Conservation (phyloP, 768 basidiomycete genomes). For the Clavulina sp. region DNA sequence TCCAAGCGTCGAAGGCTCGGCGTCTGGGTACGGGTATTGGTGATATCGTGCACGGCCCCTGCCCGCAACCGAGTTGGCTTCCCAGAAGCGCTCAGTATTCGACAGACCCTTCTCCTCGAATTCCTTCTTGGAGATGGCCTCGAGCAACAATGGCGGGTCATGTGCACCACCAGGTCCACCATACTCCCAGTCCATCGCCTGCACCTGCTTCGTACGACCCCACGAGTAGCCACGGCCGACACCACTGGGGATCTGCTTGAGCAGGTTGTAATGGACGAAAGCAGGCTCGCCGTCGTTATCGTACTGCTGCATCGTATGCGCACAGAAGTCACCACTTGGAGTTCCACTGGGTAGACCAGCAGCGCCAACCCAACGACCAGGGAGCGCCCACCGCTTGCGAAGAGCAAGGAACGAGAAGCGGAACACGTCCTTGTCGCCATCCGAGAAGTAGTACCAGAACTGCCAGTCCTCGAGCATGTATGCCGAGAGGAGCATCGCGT, state of each 20-base stretch:
- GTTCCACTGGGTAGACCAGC: conserved; percentile 21
- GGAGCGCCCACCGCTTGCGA: conserved; percentile 28
- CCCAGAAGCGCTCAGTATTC: background rate
- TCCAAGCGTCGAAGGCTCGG: background rate
- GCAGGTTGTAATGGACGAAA: conserved; percentile 24
- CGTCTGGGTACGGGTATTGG: background rate
- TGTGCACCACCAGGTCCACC: conserved; percentile 3
- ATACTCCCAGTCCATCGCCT: conserved; percentile 1
- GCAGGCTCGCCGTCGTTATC: conserved; percentile 17
- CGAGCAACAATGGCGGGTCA: background rate
- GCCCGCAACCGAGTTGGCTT: background rate
- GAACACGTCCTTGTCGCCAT: conserved; percentile 26
- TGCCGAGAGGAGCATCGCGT: conserved; percentile 16
- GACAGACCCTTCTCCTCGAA: background rate
- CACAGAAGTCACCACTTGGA: conserved; percentile 11
- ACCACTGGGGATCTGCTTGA: conserved; percentile 22
- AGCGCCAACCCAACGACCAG: conserved; percentile 24
- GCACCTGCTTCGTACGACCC: conserved; percentile 12
- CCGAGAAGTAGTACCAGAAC: conserved; percentile 25
- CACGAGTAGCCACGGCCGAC: conserved; percentile 15
- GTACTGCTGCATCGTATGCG: conserved; percentile 23
- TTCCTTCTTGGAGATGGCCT: background rate
- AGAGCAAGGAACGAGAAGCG: conserved; percentile 22
- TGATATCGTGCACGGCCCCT: background rate
- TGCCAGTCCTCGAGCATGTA: conserved; percentile 19